A percentile compares a stretch with the other conserved stretches of the same genome.
phyloP scores from a whole-genome alignment of 2,329 filamentous ascomycete species.

The Epichloe scottii region DNA sequence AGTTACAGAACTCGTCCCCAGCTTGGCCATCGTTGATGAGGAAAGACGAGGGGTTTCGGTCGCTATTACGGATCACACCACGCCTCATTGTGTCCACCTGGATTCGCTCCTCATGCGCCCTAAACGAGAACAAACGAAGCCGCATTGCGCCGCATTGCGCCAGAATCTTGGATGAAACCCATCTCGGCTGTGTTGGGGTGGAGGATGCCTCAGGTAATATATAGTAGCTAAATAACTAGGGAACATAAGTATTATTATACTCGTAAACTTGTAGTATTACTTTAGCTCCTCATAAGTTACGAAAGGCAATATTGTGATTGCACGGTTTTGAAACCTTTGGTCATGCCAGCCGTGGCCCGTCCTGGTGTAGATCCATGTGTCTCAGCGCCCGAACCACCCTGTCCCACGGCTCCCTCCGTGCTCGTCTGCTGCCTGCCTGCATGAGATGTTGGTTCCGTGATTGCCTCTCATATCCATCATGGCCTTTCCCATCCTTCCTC shows the following conservation, averaged over 20 bases:
- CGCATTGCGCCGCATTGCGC: not conserved
- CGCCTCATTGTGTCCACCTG: no score
- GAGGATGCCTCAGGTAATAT: no score
- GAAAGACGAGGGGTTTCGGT: not conserved
- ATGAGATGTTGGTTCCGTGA: not conserved
- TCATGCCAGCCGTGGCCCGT: not conserved
- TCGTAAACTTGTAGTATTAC: no score
- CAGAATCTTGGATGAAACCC: not conserved
- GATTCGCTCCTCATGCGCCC: no score
- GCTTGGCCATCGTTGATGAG: not conserved
- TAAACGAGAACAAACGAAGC: no score
- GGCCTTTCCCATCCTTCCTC: no score
- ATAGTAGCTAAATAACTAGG: no score
- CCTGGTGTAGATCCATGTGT: conserved; percentile 2
- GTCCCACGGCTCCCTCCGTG: not conserved
- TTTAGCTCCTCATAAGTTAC: no score
- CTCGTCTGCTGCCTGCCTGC: not conserved
- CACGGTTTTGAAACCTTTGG: not conserved
- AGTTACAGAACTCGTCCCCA: not conserved
- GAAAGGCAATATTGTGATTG: not conserved
- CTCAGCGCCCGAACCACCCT: conserved; percentile 13
- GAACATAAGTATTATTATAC: no score
- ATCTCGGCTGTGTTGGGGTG: not conserved
- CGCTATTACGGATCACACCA: no score
- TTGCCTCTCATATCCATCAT: no score